Conservation (phyloP, 1,139 yeast genomes). For the Yamadazyma mexicana region DNA sequence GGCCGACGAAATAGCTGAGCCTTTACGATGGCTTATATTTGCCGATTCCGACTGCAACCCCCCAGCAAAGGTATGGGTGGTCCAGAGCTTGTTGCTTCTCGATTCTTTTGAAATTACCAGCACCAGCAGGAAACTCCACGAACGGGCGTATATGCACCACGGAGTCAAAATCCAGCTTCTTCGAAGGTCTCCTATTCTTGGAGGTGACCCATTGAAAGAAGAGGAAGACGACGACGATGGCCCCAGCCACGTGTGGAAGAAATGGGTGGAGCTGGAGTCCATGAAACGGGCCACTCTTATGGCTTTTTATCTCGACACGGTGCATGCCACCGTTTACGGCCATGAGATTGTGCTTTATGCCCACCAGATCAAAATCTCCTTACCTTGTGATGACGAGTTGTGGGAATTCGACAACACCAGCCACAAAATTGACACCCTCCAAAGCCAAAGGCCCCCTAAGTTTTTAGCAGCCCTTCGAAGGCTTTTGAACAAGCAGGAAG, state of each 20-base stretch:
- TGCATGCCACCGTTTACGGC: slow-evolving; percentile 34
- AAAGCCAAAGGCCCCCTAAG: slow-evolving; percentile 18
- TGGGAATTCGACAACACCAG: slow-evolving; percentile 27
- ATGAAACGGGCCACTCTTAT: slow-evolving; percentile 32
- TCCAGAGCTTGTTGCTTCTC: slow-evolving; percentile 59
- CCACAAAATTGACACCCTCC: slow-evolving; percentile 9
- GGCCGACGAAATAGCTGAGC: slow-evolving; percentile 52
- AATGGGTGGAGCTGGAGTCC: slow-evolving; percentile 34
- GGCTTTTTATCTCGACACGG: slow-evolving; percentile 34
- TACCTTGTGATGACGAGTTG: slow-evolving; percentile 32
- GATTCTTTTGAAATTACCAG: slow-evolving; percentile 59
- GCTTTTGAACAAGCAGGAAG: slow-evolving; percentile 52
- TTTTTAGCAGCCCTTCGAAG: slow-evolving; percentile 58
- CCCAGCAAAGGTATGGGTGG: slow-evolving; percentile 61
- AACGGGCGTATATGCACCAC: slow-evolving; percentile 71
- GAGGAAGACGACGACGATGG: slow-evolving; percentile 17
- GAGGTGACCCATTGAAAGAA: slow-evolving; percentile 53
- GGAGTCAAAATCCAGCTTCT: slow-evolving; percentile 71
- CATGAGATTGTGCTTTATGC: slow-evolving; percentile 29
- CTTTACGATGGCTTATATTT: slow-evolving; percentile 62
- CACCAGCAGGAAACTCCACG: slow-evolving; percentile 55
- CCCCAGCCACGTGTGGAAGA: slow-evolving; percentile 24
- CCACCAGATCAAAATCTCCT: slow-evolving; percentile 28
- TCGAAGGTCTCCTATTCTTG: slow-evolving; percentile 66
- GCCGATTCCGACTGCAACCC: slow-evolving; percentile 52